Conservation (phyloP, 2,329 filamentous ascomycete species). For the Daldinia sp. region DNA sequence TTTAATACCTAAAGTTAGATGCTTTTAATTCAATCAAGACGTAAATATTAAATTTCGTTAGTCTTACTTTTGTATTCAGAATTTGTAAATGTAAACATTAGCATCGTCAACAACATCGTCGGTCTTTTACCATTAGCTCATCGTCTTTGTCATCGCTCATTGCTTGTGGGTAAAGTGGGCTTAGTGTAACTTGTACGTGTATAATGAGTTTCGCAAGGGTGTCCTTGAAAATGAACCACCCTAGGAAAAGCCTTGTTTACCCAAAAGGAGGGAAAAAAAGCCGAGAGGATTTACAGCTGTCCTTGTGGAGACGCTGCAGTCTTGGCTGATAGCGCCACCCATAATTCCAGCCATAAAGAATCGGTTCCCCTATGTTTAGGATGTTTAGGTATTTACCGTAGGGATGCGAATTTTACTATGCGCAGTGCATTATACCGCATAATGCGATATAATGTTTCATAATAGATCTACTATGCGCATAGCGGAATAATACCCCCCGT, state of each 20-base stretch:
- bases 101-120: not conserved
- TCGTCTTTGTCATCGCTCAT: not conserved
- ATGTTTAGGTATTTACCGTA: not conserved
- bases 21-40: not conserved
- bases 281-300: conserved; percentile 14
- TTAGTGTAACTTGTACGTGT: conserved; percentile 1
- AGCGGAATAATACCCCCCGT: too few species aligned
- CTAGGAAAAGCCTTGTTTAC: conserved; percentile 12
- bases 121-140: not conserved
- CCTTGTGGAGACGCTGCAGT: not conserved
- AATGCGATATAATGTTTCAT: too few species aligned
- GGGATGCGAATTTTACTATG: too few species aligned
- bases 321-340: not conserved
- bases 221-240: conserved; percentile 10
- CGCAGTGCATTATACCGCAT: too few species aligned
- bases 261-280: conserved; percentile 21
- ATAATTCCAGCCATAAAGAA: not conserved
- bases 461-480: too few species aligned
- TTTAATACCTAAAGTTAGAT: too few species aligned
- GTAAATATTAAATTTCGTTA: not conserved
- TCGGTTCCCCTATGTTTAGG: not conserved
- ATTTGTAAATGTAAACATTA: not conserved
- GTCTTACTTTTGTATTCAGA: too few species aligned
- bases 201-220: conserved; percentile 21
- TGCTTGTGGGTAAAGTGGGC: not conserved